phyloP scores from a whole-genome alignment of 179 eudicot species.

The Camellia oleifera region DNA sequence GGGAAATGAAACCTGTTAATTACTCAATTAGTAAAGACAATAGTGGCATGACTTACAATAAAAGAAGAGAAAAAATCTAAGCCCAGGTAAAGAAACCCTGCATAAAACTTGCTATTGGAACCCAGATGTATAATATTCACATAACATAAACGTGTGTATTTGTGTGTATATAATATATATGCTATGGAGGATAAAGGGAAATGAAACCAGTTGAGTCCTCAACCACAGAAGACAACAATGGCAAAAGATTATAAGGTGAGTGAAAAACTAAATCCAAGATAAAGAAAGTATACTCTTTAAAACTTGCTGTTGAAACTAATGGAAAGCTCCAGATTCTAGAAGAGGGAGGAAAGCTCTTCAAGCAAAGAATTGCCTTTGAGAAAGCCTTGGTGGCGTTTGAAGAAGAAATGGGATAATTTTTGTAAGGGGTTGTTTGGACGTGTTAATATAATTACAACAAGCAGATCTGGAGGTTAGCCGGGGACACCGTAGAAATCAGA shows the following conservation, averaged over 20 bases:
- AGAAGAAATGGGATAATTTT: slow-evolving; percentile 8
- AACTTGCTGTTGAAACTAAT: not conserved
- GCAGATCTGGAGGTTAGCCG: too few species aligned
- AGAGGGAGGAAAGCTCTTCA: slow-evolving; percentile 6
- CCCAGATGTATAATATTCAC: not conserved
- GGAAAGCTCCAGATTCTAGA: not conserved
- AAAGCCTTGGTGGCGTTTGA: not conserved
- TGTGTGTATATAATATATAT: not conserved
- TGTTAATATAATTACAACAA: not conserved
- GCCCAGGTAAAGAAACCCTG: slow-evolving; percentile 1
- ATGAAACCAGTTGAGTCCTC: not conserved
- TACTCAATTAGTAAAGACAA: not conserved
- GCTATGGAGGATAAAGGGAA: not conserved
- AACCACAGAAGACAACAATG: not conserved
- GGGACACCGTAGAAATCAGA: too few species aligned
- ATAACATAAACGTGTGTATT: not conserved
- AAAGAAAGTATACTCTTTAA: not conserved
- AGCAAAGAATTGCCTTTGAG: slow-evolving; percentile 10
- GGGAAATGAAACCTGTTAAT: not conserved
- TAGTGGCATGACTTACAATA: too few species aligned
- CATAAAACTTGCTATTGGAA: too few species aligned
- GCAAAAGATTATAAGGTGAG: not conserved
- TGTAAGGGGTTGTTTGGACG: not conserved
- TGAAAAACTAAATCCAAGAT: slow-evolving; percentile 5
- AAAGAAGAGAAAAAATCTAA: not conserved